These are phyloP conservation scores for Geranomyces variabilis DNA, from an alignment of 192 early-diverging fungal species.

Conservation along the genomic window DNA sequence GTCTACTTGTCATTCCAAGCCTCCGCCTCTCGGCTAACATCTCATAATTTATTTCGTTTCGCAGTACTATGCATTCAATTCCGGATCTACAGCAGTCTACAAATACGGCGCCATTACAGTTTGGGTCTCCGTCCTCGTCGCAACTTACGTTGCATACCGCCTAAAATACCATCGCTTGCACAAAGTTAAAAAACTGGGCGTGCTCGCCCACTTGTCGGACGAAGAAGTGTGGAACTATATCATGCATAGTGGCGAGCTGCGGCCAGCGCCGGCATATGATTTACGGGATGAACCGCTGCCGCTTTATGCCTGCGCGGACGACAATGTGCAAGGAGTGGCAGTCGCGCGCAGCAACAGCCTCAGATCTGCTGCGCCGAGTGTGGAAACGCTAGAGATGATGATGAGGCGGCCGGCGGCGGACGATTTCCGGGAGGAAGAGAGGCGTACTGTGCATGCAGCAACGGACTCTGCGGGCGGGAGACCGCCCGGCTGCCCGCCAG, in stretches of 20 bases:
- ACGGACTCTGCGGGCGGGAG: no score
- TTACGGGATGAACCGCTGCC: conserved; percentile 15
- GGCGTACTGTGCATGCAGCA: no score
- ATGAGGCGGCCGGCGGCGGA: no score
- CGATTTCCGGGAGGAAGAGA: no score
- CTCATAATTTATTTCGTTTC: no score
- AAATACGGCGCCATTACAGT: conserved; percentile 12
- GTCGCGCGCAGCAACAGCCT: no score
- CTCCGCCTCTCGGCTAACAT: neutral
- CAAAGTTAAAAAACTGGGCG: conserved; percentile 1
- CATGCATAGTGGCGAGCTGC: conserved; percentile 18
- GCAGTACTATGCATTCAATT: conserved; percentile 14
- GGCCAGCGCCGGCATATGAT: conserved; percentile 3
- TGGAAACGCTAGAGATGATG: no score
- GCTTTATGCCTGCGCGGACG: neutral
- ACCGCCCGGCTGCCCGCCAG: no score
- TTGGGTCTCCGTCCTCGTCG: conserved; percentile 24
- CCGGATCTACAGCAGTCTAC: neutral
- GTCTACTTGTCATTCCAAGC: neutral
- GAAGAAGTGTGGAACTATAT: conserved; percentile 25
- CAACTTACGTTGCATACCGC: conserved; percentile 17
- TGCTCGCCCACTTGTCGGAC: conserved; percentile 23
- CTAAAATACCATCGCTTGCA: conserved; percentile 7
- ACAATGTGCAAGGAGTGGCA: no score
- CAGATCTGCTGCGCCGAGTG: no score